These are phyloP conservation scores for Meira nashicola DNA, from an alignment of 1,284 basidiomycete genomes.

Conservation along the genomic window DNA sequence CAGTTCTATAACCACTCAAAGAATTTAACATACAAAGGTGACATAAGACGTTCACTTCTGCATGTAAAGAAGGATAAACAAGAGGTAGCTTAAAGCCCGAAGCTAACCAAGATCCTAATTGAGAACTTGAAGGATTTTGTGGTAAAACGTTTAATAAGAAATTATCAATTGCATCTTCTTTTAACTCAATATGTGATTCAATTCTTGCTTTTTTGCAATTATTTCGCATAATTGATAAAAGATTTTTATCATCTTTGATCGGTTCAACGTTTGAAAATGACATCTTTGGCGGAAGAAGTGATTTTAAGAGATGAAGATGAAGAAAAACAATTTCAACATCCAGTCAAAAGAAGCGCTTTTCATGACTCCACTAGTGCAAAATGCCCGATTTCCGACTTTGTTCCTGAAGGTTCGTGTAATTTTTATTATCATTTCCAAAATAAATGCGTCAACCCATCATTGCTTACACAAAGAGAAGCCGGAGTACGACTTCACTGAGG, in stretches of 20 bases:
- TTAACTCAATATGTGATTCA: background rate
- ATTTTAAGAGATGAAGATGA: background rate
- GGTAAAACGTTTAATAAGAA: background rate
- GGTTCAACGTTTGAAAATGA: slow-evolving; percentile 2
- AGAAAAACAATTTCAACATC: background rate
- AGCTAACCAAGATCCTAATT: background rate
- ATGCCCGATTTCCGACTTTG: too few relatives aligned
- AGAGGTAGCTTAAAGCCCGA: slow-evolving; percentile 6
- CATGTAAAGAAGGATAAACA: slow-evolving; percentile 11
- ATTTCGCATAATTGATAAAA: background rate
- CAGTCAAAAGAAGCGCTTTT: too few relatives aligned
- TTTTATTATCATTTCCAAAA: too few relatives aligned
- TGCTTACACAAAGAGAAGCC: too few relatives aligned
- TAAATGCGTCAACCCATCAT: too few relatives aligned
- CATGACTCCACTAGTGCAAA: too few relatives aligned
- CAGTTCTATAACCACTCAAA: slow-evolving; percentile 36
- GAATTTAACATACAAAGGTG: slow-evolving; percentile 43
- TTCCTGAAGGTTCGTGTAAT: too few relatives aligned
- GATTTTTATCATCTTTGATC: background rate
- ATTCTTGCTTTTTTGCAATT: background rate
- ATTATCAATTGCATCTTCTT: background rate
- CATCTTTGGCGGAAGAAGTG: background rate
- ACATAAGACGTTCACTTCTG: slow-evolving; percentile 43
- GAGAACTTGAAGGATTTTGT: background rate
- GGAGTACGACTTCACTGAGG: too few relatives aligned